Base-by-base conservation (phyloP, 768 basidiomycete species). In the Tulasnella sp. region DNA sequence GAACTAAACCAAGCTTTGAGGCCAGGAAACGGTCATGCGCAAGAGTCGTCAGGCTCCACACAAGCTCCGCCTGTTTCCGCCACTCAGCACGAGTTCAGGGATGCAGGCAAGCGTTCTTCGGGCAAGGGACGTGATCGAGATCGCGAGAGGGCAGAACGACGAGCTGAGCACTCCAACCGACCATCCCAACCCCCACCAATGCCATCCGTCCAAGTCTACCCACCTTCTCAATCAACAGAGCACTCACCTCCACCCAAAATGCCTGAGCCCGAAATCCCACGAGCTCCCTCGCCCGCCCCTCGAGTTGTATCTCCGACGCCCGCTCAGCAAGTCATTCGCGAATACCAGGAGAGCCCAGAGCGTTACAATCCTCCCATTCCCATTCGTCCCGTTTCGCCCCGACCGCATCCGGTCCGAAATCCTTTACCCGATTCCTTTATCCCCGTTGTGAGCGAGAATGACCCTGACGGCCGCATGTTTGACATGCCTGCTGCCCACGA, bases 401-500 rank as follows among this genome's bases (percentile, higher is more conserved):
- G 34, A n/a, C 73, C 73, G 31, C 73, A 64, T 67, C 31, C n/a
- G 11, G 31, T 38, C 5, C 73, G 54, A 15, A 52, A 54, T 22
- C 73, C 45, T 17, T 25, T 74, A 11, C 73, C 73, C 9, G 73
- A 74, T n/a, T 22, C 17, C 38, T 72, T 39, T 34, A 72, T 72
- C 31, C 71, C 71, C 31, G 45, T 58, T 54, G 73, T 74, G 6
- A 54, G 25, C 31, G 73, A 74, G 39, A 58, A 54, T 31, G 58
- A 38, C 73, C 37, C 69, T 8, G 69, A 70, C 39, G 73, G 73
- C 45, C 71, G n/a, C 42, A 74, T 58, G 69, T 70, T 70, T 36
- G 37, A 74, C 54, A 58, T 74, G 58, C 73, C 73, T 74, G 45
- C 73, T 19, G 45, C 73, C 12, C 73, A 74, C 52, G 73, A 58